These are phyloP conservation scores for Phytophthora palmivora DNA, from an alignment of 352 stramenopile species.

Conservation along the genomic window DNA sequence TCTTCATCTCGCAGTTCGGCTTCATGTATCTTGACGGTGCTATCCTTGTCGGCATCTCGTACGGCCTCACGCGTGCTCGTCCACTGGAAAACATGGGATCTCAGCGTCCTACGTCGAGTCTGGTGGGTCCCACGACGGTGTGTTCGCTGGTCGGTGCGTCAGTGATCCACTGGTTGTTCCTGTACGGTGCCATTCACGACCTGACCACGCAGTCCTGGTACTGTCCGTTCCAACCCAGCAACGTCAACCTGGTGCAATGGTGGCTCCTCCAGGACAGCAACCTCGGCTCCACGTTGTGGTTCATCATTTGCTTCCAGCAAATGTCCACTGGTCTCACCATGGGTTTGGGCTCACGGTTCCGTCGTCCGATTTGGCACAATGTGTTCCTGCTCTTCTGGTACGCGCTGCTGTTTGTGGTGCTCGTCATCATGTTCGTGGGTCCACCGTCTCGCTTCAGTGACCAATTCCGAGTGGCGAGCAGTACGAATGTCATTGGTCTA, in stretches of 20 bases:
- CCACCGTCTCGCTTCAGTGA: slow-evolving; percentile 65
- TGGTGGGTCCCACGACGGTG: slow-evolving; percentile 82
- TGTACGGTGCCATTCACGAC: slow-evolving; percentile 67
- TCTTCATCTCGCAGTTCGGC: slow-evolving; percentile 89
- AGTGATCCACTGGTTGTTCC: slow-evolving; percentile 80
- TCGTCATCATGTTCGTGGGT: slow-evolving; percentile 63
- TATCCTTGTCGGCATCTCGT: slow-evolving; percentile 83
- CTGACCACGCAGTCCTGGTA: slow-evolving; percentile 70
- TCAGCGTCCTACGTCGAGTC: slow-evolving; percentile 80
- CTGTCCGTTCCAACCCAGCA: slow-evolving; percentile 70
- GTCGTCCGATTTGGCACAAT: slow-evolving; percentile 68
- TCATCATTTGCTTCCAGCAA: slow-evolving; percentile 74
- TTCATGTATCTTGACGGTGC: slow-evolving; percentile 88
- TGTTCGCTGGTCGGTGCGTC: slow-evolving; percentile 62
- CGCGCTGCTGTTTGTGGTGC: slow-evolving; percentile 56
- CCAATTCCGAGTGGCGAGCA: slow-evolving; percentile 77
- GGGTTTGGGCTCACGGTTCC: slow-evolving; percentile 73
- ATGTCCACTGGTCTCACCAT: slow-evolving; percentile 70
- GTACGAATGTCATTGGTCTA: slow-evolving; percentile 74
- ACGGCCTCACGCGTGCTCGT: slow-evolving; percentile 73
- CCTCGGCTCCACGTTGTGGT: slow-evolving; percentile 63
- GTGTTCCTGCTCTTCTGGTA: slow-evolving; percentile 74
- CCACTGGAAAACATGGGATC: slow-evolving; percentile 66
- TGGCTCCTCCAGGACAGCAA: slow-evolving; percentile 79
- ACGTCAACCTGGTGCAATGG: slow-evolving; percentile 77